Percentiles rank a stretch among this genome's conserved stretches.
Evolutionary conservation across 1,284 basidiomycete genomes (phyloP).

Genomic region (Naganishia cerealis): DNA sequence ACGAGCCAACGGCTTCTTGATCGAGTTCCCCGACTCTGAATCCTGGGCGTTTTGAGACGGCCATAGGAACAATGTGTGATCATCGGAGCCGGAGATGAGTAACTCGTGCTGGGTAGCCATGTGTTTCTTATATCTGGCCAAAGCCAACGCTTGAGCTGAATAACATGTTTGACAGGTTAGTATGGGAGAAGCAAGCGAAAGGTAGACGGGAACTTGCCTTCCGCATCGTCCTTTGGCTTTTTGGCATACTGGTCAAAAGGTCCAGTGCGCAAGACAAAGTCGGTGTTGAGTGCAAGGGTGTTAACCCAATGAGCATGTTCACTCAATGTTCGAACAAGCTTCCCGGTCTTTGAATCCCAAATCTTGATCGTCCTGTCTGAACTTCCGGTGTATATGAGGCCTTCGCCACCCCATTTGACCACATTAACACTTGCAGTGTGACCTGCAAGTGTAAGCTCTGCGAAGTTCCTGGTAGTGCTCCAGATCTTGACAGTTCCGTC

Average conservation of each 20-base stretch:
- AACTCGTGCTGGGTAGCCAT: conserved; percentile 72
- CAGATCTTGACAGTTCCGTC: conserved; percentile 93
- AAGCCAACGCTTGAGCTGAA: conserved; percentile 70
- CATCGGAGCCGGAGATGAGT: conserved; percentile 88
- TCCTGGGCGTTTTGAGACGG: conserved; percentile 52
- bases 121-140: conserved; percentile 71
- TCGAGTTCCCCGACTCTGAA: conserved; percentile 21
- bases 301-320: conserved; percentile 99
- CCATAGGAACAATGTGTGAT: conserved; percentile 94
- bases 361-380: conserved; percentile 91
- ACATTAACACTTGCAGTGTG: conserved; percentile 93
- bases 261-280: conserved; percentile 90
- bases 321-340: conserved; percentile 68
- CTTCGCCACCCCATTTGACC: conserved; percentile 91
- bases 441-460: conserved; percentile 85
- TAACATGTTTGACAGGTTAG: neutral
- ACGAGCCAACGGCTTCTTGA: conserved; percentile 81
- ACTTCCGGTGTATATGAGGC: conserved; percentile 87
- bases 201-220: conserved; percentile 60
- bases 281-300: conserved; percentile 90
- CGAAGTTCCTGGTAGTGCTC: conserved; percentile 70
- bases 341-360: conserved; percentile 80
- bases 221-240: conserved; percentile 70
- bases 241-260: conserved; percentile 87
- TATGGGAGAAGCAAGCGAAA: conserved; percentile 20